Conservation (phyloP, 2,329 filamentous ascomycete genomes). For the Nothophoma quercina region DNA sequence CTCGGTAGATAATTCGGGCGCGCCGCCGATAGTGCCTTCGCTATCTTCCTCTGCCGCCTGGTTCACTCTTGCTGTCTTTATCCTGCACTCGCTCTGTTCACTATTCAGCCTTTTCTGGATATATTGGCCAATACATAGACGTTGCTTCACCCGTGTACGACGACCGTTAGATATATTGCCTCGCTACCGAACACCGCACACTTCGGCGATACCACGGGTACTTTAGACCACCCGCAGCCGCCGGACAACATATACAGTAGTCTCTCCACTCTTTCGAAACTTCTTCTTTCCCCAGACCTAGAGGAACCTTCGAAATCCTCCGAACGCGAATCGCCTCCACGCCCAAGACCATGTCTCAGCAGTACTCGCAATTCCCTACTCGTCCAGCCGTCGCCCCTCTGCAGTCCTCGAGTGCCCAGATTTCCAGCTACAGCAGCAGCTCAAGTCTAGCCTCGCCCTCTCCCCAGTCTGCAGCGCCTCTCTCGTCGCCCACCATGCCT, state of each 20-base stretch:
- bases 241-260: conserved; percentile 9
- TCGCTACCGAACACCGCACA: conserved; percentile 1
- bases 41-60: conserved; percentile 8
- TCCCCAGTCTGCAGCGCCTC: conserved; percentile 42
- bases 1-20: conserved; percentile 31
- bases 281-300: conserved; percentile 13
- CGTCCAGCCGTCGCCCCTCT: conserved; percentile 48
- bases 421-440: conserved; percentile 53
- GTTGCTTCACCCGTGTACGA: background rate
- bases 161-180: conserved; percentile 2
- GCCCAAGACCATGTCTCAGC: conserved; percentile 30
- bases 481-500: conserved; percentile 43
- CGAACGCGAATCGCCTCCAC: conserved; percentile 18
- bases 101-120: conserved; percentile 16
- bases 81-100: conserved; percentile 1
- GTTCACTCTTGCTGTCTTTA: background rate
- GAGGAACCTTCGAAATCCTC: conserved; percentile 6
- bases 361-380: conserved; percentile 27
- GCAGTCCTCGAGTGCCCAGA: conserved; percentile 40
- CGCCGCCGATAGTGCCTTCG: conserved; percentile 12
- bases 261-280: conserved; percentile 18
- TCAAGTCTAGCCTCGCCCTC: conserved; percentile 49
- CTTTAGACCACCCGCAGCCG: conserved; percentile 11
- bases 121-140: conserved; percentile 4
- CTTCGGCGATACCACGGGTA: conserved; percentile 15